phyloP scores from a whole-genome alignment of 768 basidiomycete species.

The Trametes gibbosa region DNA sequence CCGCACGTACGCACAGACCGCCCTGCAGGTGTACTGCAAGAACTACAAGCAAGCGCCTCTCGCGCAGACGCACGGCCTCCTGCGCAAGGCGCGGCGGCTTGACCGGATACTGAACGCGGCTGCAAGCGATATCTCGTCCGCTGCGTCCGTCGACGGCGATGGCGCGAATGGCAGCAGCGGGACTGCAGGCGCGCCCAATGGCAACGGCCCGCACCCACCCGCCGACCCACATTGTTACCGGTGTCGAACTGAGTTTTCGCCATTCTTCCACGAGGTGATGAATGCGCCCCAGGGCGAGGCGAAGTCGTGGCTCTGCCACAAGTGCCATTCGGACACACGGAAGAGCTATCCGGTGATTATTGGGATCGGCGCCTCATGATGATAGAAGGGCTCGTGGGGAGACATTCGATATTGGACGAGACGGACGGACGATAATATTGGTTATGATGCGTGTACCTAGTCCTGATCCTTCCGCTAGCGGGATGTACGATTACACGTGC shows the following conservation, averaged over 20 bases:
- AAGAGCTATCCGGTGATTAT: constrained; percentile 21
- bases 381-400: not conserved
- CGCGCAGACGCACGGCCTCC: constrained; percentile 73
- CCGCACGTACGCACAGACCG: constrained; percentile 55
- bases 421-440: not conserved
- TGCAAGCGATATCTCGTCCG: constrained; percentile 7
- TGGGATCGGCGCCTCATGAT: constrained; percentile 22
- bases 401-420: no score
- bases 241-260: constrained; percentile 71
- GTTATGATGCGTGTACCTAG: not conserved
- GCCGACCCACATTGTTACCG: constrained; percentile 46
- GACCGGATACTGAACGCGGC: constrained; percentile 60
- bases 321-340: constrained; percentile 39
- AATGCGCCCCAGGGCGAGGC: constrained; percentile 20
- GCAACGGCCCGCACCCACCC: not conserved
- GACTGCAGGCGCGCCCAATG: constrained; percentile 4
- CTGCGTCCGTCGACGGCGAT: constrained; percentile 5
- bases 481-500: constrained; percentile 40
- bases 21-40: constrained; percentile 83
- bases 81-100: constrained; percentile 85
- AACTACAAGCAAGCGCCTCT: constrained; percentile 79
- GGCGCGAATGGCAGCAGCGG: constrained; percentile 1
- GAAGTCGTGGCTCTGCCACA: constrained; percentile 41
- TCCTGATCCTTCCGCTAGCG: constrained; percentile 11
- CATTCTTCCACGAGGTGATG: constrained; percentile 57